Conservation (phyloP, 116 monocot genomes). For the Posidonia oceanica region DNA sequence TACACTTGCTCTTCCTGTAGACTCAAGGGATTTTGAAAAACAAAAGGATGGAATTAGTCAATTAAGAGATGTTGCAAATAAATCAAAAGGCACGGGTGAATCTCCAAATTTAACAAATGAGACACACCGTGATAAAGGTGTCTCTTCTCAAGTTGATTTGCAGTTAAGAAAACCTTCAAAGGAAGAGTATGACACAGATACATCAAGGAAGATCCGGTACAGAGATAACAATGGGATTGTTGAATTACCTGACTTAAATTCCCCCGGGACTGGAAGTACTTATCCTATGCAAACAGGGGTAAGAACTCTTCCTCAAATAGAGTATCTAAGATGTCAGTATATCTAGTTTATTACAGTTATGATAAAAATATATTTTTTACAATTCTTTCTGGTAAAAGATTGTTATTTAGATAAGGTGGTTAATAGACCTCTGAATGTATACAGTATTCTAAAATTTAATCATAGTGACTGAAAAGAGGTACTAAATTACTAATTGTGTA, state of each 20-base stretch:
- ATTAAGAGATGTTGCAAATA: constrained; percentile 24
- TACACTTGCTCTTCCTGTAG: constrained; percentile 21
- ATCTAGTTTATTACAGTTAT: neutral
- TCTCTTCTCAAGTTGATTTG: neutral
- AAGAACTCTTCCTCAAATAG: constrained; percentile 1
- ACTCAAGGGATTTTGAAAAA: constrained; percentile 20
- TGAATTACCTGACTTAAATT: constrained; percentile 36
- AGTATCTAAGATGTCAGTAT: neutral
- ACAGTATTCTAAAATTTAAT: too few relatives aligned
- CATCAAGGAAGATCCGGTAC: constrained; percentile 18
- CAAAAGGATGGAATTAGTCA: constrained; percentile 24
- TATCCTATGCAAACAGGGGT: constrained; percentile 39
- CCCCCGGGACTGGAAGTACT: constrained; percentile 14
- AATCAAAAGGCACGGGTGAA: constrained; percentile 33
- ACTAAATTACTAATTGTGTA: neutral
- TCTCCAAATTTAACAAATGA: constrained; percentile 22
- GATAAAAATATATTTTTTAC: neutral
- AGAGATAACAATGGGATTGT: constrained; percentile 32
- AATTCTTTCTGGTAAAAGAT: too few relatives aligned
- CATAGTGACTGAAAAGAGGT: too few relatives aligned
- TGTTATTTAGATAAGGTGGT: too few relatives aligned
- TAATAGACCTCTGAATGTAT: neutral
- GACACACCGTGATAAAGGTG: constrained; percentile 30
- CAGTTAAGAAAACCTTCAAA: constrained; percentile 15
- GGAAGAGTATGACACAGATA: constrained; percentile 32